Base-by-base conservation (phyloP, 495 filamentous ascomycete genomes). In the Daldinia concentrica region DNA sequence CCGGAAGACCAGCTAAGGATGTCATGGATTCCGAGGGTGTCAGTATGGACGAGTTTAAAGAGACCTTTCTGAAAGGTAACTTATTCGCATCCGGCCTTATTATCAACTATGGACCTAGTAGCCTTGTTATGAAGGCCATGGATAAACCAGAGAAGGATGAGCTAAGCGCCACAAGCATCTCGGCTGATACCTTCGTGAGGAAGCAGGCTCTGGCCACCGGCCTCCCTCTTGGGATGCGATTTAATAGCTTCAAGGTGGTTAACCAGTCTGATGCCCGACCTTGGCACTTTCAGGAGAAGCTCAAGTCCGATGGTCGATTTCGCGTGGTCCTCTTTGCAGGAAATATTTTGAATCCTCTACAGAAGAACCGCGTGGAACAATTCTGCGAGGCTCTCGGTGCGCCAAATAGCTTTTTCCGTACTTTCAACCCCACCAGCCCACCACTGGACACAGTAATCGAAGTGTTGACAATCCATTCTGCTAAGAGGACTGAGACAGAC, bases 311-410 rank as follows among this genome's bases (percentile, higher is more conserved):
- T 72, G 91, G 91, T 0, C 81, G 86, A 6, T 94, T 88, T 82
- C 78, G 90, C 1, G 77, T 93, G 54, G 84, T 93, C n/a, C 58
- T 91, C 26, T 87, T 92, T 43, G 86, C 84, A 0, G 91, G 90
- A 3, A 84, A 91, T 76, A 74, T 92, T 45, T 66, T 78, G 1
- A 41, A 78, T 22, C 5, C 76, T 4, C 34, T 24, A 4, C 79
- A 81, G 43, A 86, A 89, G 76, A 32, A 71, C 3, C 79, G 87
- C 9, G 69, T 91, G 1, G 76, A 84, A 9, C 50, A 62, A 0
- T 83, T 90, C 36, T 81, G 84, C 30, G 69, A 74, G 0, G 64
- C 56, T 11, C 77, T 90, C 36, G 68, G 75, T 14, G 58, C 66
- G 0, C 74, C 80, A 0, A 66, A 62, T 1, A 79, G 75, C 24